phyloP scores from a whole-genome alignment of 345 rosid species.

The sweet orange (Citrus sinensis) region DNA sequence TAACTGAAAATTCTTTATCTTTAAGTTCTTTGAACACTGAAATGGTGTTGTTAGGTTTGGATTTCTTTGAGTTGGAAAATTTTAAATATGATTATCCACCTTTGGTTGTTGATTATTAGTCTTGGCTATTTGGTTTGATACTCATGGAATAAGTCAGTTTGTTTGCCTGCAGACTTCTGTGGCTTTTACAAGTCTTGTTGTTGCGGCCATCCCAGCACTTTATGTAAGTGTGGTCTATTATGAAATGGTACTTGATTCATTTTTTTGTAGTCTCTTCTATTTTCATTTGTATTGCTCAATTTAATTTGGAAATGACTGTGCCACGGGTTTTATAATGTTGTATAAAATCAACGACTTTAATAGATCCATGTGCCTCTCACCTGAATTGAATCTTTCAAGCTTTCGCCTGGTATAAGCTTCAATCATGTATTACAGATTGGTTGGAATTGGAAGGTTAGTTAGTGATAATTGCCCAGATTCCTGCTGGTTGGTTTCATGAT shows the following conservation, averaged over 20 bases:
- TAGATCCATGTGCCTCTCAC: background rate
- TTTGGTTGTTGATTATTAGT: background rate
- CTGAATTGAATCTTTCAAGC: background rate
- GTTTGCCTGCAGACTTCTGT: slow-evolving; percentile 62
- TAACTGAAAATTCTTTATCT: background rate
- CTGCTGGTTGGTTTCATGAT: background rate
- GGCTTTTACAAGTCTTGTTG: slow-evolving; percentile 73
- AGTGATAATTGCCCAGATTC: background rate
- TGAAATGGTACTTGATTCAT: background rate
- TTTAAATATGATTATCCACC: background rate
- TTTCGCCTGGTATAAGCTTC: background rate
- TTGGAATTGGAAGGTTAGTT: background rate
- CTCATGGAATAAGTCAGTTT: slow-evolving; percentile 15
- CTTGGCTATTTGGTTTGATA: background rate
- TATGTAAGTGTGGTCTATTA: slow-evolving; percentile 43
- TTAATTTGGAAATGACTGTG: background rate
- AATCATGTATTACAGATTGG: background rate
- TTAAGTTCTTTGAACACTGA: background rate
- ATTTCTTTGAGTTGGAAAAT: background rate
- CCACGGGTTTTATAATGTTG: background rate
- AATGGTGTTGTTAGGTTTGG: background rate
- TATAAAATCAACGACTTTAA: background rate
- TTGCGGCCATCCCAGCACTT: slow-evolving; percentile 81
- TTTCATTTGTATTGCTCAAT: background rate
- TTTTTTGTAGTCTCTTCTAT: too few relatives aligned